Percentiles rank a stretch among this genome's conserved stretches.
Conservation (phyloP, 2,329 filamentous ascomycete species). For the Xylariomycetidae sp. region DNA sequence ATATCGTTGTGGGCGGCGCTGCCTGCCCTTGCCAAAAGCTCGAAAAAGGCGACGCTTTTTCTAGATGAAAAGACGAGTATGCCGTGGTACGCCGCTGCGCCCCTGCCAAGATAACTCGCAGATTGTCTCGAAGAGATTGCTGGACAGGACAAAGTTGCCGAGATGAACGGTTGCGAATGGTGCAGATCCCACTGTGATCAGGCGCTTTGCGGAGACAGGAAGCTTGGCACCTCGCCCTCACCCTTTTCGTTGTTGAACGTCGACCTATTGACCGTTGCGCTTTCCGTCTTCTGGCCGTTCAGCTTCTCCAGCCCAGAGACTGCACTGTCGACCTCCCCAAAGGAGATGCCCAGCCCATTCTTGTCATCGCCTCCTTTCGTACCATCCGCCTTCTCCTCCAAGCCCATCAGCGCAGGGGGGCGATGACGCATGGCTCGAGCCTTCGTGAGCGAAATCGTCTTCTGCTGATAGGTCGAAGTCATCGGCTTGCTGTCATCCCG, state of each 20-base stretch:
- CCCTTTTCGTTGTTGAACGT: slow-evolving; percentile 27
- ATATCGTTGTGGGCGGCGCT: slow-evolving; percentile 8
- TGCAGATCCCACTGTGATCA: too few relatives aligned
- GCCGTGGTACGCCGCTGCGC: background rate
- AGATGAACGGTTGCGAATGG: background rate
- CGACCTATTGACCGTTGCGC: slow-evolving; percentile 25
- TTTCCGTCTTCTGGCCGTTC: slow-evolving; percentile 26
- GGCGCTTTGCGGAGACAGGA: slow-evolving; percentile 24
- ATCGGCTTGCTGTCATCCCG: slow-evolving; percentile 75
- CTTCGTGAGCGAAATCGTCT: slow-evolving; percentile 89
- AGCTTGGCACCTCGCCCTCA: slow-evolving; percentile 12
- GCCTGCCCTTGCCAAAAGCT: slow-evolving; percentile 4
- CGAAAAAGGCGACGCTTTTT: slow-evolving; percentile 1
- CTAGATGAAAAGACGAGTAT: slow-evolving; percentile 2
- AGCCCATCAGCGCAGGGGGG: slow-evolving; percentile 79
- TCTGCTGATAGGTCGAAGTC: slow-evolving; percentile 91
- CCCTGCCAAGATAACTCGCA: background rate
- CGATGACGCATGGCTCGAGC: slow-evolving; percentile 82
- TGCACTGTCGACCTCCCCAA: slow-evolving; percentile 33
- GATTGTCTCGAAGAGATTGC: slow-evolving; percentile 1
- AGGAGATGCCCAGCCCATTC: slow-evolving; percentile 32
- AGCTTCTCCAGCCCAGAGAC: slow-evolving; percentile 31
- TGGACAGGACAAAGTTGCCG: background rate
- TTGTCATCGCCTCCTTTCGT: slow-evolving; percentile 22
- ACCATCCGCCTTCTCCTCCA: slow-evolving; percentile 42